Conservation (phyloP, 257 asterid genomes). For the Solanum bulbocastanum region DNA sequence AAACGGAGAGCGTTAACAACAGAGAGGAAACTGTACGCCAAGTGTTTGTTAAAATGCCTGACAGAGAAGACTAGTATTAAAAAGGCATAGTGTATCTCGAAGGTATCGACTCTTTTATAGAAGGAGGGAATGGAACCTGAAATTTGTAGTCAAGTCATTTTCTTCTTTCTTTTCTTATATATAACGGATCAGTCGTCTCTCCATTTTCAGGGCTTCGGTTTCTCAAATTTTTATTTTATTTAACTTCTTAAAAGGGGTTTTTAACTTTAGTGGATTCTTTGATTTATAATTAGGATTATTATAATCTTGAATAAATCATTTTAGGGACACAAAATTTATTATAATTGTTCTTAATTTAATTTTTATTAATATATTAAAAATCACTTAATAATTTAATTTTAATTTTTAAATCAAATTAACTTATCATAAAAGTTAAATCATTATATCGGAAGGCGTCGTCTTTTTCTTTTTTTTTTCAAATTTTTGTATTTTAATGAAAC, state of each 20-base stretch:
- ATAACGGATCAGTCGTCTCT: not conserved
- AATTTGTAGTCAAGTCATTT: not conserved
- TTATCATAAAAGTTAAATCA: no score
- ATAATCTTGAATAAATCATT: not conserved
- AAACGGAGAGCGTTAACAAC: not conserved
- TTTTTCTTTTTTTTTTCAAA: not conserved
- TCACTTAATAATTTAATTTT: no score
- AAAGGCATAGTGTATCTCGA: not conserved
- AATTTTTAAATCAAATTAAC: not conserved
- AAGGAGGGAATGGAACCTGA: not conserved
- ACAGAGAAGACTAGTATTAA: slow-evolving; percentile 21
- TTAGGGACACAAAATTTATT: no score
- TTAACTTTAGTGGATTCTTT: not conserved
- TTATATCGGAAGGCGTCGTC: not conserved
- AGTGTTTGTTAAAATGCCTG: slow-evolving; percentile 16
- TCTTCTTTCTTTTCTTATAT: not conserved
- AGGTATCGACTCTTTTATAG: not conserved
- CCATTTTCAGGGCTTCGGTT: not conserved
- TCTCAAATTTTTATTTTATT: not conserved
- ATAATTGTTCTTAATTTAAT: no score
- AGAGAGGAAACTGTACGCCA: not conserved
- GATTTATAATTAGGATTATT: not conserved
- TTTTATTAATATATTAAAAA: no score
- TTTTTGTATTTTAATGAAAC: not conserved
- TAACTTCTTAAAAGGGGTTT: not conserved